Base-by-base conservation (phyloP, 2,329 filamentous ascomycete species). In the Tolypocladium ovalisporum region DNA sequence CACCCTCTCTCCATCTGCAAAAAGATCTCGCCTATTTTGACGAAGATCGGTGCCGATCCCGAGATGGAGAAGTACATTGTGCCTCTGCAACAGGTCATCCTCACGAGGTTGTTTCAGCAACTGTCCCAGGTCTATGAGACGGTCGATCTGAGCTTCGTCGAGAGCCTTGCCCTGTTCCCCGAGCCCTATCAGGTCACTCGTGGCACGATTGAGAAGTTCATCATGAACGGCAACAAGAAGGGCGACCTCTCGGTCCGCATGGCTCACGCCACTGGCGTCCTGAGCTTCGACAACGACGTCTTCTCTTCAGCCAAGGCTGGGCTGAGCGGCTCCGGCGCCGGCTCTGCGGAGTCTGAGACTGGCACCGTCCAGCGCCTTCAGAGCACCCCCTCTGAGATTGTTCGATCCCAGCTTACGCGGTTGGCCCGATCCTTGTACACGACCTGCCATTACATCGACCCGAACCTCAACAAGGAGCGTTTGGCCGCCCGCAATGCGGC, bases 161-260 rank as follows among this genome's bases (percentile, higher is more conserved):
- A 96, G 72, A 87, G 89, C 68, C 87, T 99, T 56, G 94, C 94
- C 61, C 84, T 94, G 69, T 99, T 99, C 81, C 94, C 94, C 12
- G 92, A 96, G 71, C 90, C 94, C 47, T 97, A 95, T 83, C 88
- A 97, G 76, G 91, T 97, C 64, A 88, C 84, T 62, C 86, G 89
- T 56, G 85, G 87, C 63, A 96, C 90, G 61, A 95, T 99, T 64
- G 94, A 99, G 80, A 99, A 97, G 79, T 99, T 99, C 81, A 97
- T 99, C 81, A 99, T 99, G 94, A 99, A 99, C 75, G 94, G 94
- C 62, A 97, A 96, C 83, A 99, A 99, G 85, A 99, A 99, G 84
- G 94, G 94, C 58, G 94, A 99, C 67, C 82, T 99, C 52, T 89
- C 94, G 56, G 95, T 99, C 66, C 91, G 94, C 61, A 90, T 97